Base-by-base conservation (phyloP, 2,329 filamentous ascomycete species). In the Talaromyces pinophilus region DNA sequence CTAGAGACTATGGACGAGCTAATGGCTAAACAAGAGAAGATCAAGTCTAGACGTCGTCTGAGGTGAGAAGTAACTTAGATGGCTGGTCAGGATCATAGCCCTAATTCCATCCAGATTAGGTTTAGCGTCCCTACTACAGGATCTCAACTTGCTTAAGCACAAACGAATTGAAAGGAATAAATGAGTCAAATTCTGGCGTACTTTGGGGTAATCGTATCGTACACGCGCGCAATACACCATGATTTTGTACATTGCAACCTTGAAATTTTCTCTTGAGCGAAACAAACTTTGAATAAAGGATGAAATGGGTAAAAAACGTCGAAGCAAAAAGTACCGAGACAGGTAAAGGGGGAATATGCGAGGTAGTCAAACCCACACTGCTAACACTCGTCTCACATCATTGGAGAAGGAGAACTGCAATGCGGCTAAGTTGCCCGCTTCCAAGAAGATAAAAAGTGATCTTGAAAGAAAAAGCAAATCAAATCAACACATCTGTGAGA, bases 51-150 rank as follows among this genome's bases (percentile, higher is more conserved):
- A 52, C 10, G 7, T n/a, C 28, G 17, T 33, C 28, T 15, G 19
- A 28, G 13, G 46, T 15, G 5, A 28, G 5, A 50, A 25, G 46
- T 4, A 17, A 25, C 11, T 28, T 13, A 48, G 44, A 48, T 17
- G 11, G 17, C 3, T 3, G 8, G 1, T n/a, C 28, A 30, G n/a
- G 50, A 33, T n/a, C 28, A 54, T n/a, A 54, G 28, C 50, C 50
- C 50, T 54, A 33, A 30, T 15, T 11, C 8, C 28, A n/a, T 54
- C 50, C 50, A 1, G 17, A 33, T 54, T 54, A 0, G 28, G 28
- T 54, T 54, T 30, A 30, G 50, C 50, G 25, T 38, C 38, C 10
- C 11, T 13, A 19, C 30, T 50, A 67, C 69, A 74, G 59, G 72
- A 74, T 42, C 59, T 22, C 42, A 48, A 28, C 19, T 22, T 48